Base-by-base conservation (phyloP, 805 yeast genomes). In the Hanseniaspora pseudoguilliermondii region DNA sequence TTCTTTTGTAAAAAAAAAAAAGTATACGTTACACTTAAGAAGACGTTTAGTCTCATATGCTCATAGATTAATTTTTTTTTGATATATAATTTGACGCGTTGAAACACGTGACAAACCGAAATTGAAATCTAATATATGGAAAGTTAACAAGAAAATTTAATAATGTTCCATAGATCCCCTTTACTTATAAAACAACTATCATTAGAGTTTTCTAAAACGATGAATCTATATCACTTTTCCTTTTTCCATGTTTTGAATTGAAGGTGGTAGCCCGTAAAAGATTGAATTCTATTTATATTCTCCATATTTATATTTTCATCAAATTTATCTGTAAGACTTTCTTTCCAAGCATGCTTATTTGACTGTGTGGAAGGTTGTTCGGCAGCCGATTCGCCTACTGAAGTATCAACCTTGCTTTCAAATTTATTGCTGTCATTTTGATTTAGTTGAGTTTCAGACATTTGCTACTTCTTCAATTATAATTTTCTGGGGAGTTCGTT, bases 201-300 rank as follows among this genome's bases (percentile, higher is more conserved):
- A 39, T n/a, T 20, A 16, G 10, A 21, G 5, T n/a, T 20, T 2
- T 27, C 8, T 9, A 20, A 3, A 10, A 20, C 2, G 6, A 3
- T 8, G n/a, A 7, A n/a, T 1, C 1, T 39, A 6, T n/a, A 18
- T n/a, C 20, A 18, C 20, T 66, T 66, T 42, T 65, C 65, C 6
- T 66, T 62, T 62, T 53, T 53, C 50, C 56, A 53, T 9, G 50
- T 53, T 21, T 39, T 43, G 29, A 52, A 52, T 25, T 52, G 49
- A 11, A 52, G 20, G 10, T 47, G 27, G 21, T 52, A 52, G 7
- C 55, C 55, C 15, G 55, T 52, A 38, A 52, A 52, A 10, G 49
- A 29, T 11, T 44, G 47, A 3, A 52, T 43, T 44, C 36, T 44
- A 16, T 44, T 32, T 11, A 32, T n/a, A 46, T 53, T 39, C 13